Conservation (phyloP, 2,329 filamentous ascomycete genomes). For the Iodosphaeria phyllophila region DNA sequence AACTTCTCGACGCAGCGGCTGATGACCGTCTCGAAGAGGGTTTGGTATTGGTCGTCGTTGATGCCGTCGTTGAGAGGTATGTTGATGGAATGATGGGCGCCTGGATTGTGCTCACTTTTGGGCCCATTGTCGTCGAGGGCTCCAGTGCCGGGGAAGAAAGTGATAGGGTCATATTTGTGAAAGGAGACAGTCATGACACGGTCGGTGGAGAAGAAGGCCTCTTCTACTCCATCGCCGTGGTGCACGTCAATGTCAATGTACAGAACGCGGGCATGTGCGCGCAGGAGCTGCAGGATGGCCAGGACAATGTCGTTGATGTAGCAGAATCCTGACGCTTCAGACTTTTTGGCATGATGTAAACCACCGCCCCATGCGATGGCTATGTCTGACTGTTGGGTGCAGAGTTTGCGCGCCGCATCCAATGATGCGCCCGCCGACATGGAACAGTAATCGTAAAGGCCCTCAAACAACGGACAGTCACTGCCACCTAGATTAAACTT, state of each 20-base stretch:
- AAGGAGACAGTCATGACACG: constrained; percentile 87
- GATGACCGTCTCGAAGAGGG: constrained; percentile 69
- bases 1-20: constrained; percentile 64
- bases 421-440: constrained; percentile 82
- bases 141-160: constrained; percentile 87
- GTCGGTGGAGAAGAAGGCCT: constrained; percentile 79
- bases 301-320: constrained; percentile 99
- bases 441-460: constrained; percentile 86
- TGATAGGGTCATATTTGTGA: constrained; percentile 77
- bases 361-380: constrained; percentile 97
- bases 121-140: constrained; percentile 72
- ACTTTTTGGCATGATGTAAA: constrained; percentile 88
- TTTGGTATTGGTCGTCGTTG: constrained; percentile 73
- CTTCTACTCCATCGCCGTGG: constrained; percentile 78
- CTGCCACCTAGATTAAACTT: constrained; percentile 78
- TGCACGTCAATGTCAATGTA: constrained; percentile 94
- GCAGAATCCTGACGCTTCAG: constrained; percentile 88
- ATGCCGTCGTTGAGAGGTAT: constrained; percentile 83
- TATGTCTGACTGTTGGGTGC: constrained; percentile 75
- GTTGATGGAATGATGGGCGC: constrained; percentile 78
- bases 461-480: constrained; percentile 93
- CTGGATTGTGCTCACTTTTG: constrained; percentile 64
- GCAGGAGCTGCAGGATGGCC: constrained; percentile 73
- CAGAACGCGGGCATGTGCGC: constrained; percentile 65
- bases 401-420: constrained; percentile 78